Conservation (phyloP, 176 grass and related monocot genomes). For the Carex littledalei region DNA sequence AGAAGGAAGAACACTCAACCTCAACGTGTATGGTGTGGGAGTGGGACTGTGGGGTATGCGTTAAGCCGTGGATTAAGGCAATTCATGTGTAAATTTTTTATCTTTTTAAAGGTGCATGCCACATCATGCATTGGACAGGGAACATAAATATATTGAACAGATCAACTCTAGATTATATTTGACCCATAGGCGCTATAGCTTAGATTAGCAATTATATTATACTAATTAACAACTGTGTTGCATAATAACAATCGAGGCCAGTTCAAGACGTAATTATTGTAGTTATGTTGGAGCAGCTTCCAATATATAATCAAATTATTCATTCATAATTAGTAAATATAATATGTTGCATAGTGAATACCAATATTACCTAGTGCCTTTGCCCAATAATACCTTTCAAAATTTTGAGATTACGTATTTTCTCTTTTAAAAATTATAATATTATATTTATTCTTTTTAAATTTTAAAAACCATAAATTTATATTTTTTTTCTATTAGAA, state of each 20-base stretch:
- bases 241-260: background rate
- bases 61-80: conserved; percentile 1
- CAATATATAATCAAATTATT: background rate
- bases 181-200: background rate
- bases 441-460: no score
- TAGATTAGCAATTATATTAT: background rate
- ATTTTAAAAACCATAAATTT: no score
- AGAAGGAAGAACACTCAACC: no score
- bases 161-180: background rate
- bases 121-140: background rate
- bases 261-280: background rate
- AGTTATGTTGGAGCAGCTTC: background rate
- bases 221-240: background rate
- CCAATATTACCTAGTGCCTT: no score
- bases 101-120: background rate
- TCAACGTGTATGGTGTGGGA: no score
- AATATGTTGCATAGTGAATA: background rate
- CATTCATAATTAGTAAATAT: background rate
- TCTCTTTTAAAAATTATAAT: background rate
- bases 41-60: no score
- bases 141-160: background rate
- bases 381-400: no score
- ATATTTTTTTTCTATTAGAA: no score
- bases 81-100: background rate
- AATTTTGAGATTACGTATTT: background rate